Percentiles rank a stretch among this genome's conserved stretches.
These are phyloP conservation scores for Ophiostoma sp. DNA, from an alignment of 2,329 filamentous ascomycete species.

Conservation along the genomic window DNA sequence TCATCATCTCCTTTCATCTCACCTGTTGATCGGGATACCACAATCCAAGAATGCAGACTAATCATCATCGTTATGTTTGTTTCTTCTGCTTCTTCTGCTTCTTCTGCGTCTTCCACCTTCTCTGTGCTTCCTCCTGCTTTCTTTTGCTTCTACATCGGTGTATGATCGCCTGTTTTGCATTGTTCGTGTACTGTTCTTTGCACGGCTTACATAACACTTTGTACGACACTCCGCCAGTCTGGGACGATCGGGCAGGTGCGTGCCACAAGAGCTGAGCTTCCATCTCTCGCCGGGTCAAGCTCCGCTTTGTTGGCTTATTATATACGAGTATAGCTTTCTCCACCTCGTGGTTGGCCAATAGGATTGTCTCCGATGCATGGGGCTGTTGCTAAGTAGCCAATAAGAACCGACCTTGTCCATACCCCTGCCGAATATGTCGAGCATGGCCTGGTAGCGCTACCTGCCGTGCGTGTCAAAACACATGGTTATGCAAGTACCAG, in stretches of 20 bases:
- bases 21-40: neutral
- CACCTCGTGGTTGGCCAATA: neutral
- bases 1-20: neutral
- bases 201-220: neutral
- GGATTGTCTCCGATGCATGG: neutral
- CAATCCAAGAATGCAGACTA: neutral
- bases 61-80: neutral
- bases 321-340: neutral
- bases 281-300: slow-evolving; percentile 3
- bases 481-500: slow-evolving; percentile 10
- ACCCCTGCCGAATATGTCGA: neutral
- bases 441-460: neutral
- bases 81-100: neutral
- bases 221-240: neutral
- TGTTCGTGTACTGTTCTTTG: neutral
- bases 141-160: neutral
- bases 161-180: neutral
- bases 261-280: slow-evolving; percentile 6
- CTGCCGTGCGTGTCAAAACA: neutral
- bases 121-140: neutral
- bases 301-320: neutral
- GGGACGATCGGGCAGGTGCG: slow-evolving; percentile 7
- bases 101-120: neutral
- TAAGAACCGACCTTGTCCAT: neutral
- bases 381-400: neutral